Percentiles rank a stretch among this genome's conserved stretches.
Evolutionary conservation across 192 early-diverging fungal species (phyloP).

Genomic region (Chytriomyces hyalinus): DNA sequence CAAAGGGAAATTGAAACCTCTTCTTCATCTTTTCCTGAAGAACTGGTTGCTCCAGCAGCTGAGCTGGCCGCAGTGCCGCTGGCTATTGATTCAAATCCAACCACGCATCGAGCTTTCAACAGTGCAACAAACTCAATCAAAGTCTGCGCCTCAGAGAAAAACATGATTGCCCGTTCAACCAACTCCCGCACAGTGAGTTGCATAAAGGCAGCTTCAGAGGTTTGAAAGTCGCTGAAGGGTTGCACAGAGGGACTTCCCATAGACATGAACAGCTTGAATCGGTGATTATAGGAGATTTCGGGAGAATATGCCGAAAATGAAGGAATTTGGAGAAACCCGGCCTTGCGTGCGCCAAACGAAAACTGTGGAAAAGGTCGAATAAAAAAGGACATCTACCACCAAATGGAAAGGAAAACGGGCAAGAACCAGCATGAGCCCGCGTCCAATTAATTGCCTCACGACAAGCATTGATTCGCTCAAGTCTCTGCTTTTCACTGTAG

Average conservation of each 20-base stretch:
- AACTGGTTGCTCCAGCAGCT: no score
- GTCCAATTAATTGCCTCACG: slow-evolving; percentile 26
- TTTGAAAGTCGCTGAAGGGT: slow-evolving; percentile 17
- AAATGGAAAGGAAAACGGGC: neutral
- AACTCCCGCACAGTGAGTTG: neutral
- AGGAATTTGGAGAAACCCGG: slow-evolving; percentile 12
- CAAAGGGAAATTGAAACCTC: neutral
- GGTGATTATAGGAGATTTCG: slow-evolving; percentile 31
- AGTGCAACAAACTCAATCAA: neutral
- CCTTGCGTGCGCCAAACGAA: slow-evolving; percentile 2
- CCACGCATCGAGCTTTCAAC: neutral
- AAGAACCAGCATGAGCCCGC: slow-evolving; percentile 18
- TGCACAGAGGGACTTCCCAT: slow-evolving; percentile 30
- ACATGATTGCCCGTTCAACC: neutral
- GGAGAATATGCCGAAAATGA: slow-evolving; percentile 8
- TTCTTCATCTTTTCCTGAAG: neutral
- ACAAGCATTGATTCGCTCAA: neutral
- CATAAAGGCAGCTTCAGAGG: slow-evolving; percentile 10
- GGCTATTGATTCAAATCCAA: neutral
- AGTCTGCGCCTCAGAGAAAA: neutral
- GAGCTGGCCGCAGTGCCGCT: neutral
- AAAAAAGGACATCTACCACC: neutral
- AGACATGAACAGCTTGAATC: slow-evolving; percentile 23
- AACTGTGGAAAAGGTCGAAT: neutral
- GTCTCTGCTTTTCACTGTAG: neutral